Evolutionary conservation across 2,329 filamentous ascomycete genomes (phyloP).

Genomic region (Chrysosporium keratinophilum): DNA sequence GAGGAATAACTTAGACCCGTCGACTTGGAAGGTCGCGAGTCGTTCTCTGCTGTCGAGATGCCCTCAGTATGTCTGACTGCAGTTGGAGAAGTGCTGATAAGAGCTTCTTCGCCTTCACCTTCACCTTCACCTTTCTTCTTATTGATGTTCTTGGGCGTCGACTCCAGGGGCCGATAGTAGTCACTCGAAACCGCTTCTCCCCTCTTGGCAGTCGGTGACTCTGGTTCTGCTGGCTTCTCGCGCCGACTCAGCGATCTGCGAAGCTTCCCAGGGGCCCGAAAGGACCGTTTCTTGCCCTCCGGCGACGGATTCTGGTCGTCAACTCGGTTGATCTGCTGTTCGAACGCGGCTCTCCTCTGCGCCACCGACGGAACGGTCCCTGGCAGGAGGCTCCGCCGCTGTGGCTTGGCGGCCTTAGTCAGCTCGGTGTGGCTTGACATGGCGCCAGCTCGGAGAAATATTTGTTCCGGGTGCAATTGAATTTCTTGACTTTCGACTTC

Average conservation of each 20-base stretch:
- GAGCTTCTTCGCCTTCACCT: not conserved
- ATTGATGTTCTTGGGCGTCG: not conserved
- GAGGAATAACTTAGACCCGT: not conserved
- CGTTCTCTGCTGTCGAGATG: not conserved
- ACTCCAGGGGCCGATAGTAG: not conserved
- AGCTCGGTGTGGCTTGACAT: slow-evolving; percentile 8
- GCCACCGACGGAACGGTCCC: slow-evolving; percentile 17
- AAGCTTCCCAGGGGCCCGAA: not conserved
- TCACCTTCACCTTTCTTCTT: not conserved
- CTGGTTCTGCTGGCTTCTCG: not conserved
- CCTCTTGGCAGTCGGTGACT: slow-evolving; percentile 1
- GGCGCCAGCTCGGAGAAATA: slow-evolving; percentile 4
- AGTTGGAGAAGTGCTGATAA: not conserved
- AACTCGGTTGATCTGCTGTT: slow-evolving; percentile 10
- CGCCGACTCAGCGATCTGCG: not conserved
- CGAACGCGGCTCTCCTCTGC: slow-evolving; percentile 19
- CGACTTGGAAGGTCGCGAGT: not conserved
- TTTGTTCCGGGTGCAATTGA: slow-evolving; percentile 9
- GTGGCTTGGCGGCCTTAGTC: slow-evolving; percentile 10
- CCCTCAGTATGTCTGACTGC: not conserved
- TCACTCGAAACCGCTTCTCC: not conserved
- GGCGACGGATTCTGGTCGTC: not conserved
- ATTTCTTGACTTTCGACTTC: not conserved
- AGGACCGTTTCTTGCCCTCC: slow-evolving; percentile 8
- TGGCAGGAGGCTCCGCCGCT: slow-evolving; percentile 13